A percentile compares a stretch with the other conserved stretches of the same genome.
Evolutionary conservation across 306 rosid species (phyloP).

Genomic region (Vigna trinervia): DNA sequence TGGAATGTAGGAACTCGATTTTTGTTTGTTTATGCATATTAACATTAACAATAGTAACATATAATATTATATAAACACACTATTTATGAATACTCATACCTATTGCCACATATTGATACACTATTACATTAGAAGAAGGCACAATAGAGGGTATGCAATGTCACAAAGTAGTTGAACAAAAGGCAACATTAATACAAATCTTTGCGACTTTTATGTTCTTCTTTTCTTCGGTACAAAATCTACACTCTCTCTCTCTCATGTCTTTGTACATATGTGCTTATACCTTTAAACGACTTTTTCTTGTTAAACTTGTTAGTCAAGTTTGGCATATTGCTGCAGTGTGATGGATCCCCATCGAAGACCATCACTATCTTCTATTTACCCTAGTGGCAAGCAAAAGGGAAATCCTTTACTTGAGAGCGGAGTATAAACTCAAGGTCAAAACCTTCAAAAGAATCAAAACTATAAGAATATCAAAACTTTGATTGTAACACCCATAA

Average conservation of each 20-base stretch:
- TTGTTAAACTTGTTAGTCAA: conserved; percentile 56
- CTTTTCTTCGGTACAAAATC: conserved; percentile 43
- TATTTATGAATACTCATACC: background rate
- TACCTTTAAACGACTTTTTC: conserved; percentile 50
- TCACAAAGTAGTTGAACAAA: conserved; percentile 22
- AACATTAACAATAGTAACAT: background rate
- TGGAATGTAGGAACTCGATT: background rate
- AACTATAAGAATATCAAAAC: conserved; percentile 48
- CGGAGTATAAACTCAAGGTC: conserved; percentile 50
- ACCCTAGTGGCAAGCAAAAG: conserved; percentile 68
- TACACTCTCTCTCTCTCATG: conserved; percentile 1
- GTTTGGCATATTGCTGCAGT: conserved; percentile 56
- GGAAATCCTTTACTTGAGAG: conserved; percentile 63
- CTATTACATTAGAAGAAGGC: conserved; percentile 13
- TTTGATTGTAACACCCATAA: conserved; percentile 35
- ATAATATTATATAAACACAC: background rate
- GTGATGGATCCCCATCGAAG: conserved; percentile 49
- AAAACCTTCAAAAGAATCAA: conserved; percentile 51
- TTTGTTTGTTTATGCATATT: conserved; percentile 3
- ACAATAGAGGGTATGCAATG: conserved; percentile 18
- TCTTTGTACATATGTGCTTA: conserved; percentile 36
- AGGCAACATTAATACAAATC: conserved; percentile 41
- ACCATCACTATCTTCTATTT: conserved; percentile 54
- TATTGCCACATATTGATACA: background rate
- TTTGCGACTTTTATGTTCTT: conserved; percentile 45